Conservation (phyloP, 1,284 basidiomycete species). For the Erythrobasidium hasegawianum region DNA sequence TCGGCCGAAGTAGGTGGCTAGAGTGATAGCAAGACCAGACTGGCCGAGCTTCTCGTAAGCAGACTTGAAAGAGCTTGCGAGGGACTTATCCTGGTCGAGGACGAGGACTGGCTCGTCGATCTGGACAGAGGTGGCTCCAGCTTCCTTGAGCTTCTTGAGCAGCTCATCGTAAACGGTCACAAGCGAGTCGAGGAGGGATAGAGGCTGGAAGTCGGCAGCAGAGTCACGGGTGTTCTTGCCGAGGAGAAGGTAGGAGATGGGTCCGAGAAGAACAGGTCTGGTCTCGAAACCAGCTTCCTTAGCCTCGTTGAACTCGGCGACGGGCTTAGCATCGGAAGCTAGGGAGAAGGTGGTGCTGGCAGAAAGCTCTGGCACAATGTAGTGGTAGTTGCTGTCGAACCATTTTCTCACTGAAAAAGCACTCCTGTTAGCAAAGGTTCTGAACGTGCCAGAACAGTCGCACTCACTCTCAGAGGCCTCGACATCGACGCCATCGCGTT, state of each 20-base stretch:
- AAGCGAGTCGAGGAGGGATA: conserved; percentile 84
- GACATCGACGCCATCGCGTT: conserved; percentile 86
- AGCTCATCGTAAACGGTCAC: conserved; percentile 90
- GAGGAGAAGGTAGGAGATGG: conserved; percentile 90
- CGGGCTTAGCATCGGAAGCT: conserved; percentile 73
- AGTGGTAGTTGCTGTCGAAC: conserved; percentile 99
- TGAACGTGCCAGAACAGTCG: conserved; percentile 55
- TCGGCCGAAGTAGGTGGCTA: conserved; percentile 95
- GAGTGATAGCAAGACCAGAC: conserved; percentile 77
- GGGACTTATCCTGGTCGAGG: conserved; percentile 74
- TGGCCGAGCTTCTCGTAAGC: conserved; percentile 79
- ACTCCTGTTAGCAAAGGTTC: conserved; percentile 3
- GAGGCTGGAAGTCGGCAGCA: conserved; percentile 78
- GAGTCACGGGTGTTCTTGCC: conserved; percentile 89
- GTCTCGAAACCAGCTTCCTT: conserved; percentile 84
- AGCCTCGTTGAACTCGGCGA: conserved; percentile 90
- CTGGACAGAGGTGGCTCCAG: conserved; percentile 91
- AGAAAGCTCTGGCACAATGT: conserved; percentile 84
- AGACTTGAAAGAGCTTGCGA: conserved; percentile 74
- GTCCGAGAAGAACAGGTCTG: conserved; percentile 93
- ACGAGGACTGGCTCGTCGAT: conserved; percentile 97
- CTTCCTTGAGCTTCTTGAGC: conserved; percentile 83
- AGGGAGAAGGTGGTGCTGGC: conserved; percentile 91
- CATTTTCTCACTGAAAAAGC: conserved; percentile 49
- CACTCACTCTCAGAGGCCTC: conserved; percentile 99